Evolutionary conservation across 768 basidiomycete species (phyloP), one percentile per base, ranked within the genome.

Genomic region (Psilocybe azurescens): DNA sequence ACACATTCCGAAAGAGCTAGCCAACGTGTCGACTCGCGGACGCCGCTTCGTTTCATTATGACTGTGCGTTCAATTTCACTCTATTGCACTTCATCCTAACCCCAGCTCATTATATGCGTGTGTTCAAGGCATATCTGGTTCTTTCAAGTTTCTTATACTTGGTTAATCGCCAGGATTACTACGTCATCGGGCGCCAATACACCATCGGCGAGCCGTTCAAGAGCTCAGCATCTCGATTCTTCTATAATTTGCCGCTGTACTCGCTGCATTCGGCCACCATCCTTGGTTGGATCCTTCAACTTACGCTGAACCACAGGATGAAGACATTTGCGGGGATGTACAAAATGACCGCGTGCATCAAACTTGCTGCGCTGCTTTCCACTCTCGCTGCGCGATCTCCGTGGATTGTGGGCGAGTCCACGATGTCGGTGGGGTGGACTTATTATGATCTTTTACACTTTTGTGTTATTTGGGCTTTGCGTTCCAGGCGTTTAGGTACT

Each of bases 1-100:
- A 74, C 72, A 1, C 74, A 78, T 46, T 60, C 44, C n/a, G 78
- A 79, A 66, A 66, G 76, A 36, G 62, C 70, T n/a, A 77, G 75
- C 48, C 50, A 56, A 14, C 60, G 66, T 2, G 18, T 64, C 1
- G 63, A 67, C 16, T 29, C 55, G 3, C 44, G 55, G 33, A 44
- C 58, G 2, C 28, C 56, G 30, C 16, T 29, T 38, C 20, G 16
- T 5, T 44, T n/a, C n/a, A 39, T 33, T 7, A 52, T 52, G 13
- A 13, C 16, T 52, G 51, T 30, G 51, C 51, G 29, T 11, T 50
- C 24, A 24, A 24, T 24, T 24, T 24, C 24, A 24, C 24, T 24
- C 24, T 24, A 24, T 24, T 24, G 24, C 24, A 24, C 24, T 24
- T 24, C 2, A 24, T 24, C 24, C 24, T 24, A 2, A 24, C 24